Evolutionary conservation across 176 grass and related monocot species (phyloP).

Genomic region (Zizania latifolia): DNA sequence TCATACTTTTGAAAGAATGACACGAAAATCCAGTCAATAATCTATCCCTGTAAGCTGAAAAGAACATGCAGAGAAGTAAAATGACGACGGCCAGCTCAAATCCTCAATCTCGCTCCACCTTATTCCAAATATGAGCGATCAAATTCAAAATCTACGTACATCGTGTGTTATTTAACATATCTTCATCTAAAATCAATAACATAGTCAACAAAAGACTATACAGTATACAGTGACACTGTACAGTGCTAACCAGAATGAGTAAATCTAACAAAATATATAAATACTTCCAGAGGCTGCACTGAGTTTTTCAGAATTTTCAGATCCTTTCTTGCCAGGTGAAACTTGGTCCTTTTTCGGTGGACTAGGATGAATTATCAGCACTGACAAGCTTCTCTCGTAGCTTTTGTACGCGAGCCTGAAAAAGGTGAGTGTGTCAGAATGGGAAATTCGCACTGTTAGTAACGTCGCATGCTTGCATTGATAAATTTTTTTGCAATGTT

Average conservation of each 20-base stretch:
- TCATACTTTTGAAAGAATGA: too few relatives aligned
- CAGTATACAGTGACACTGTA: background rate
- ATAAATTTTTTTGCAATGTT: background rate
- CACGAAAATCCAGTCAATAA: too few relatives aligned
- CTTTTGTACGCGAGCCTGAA: conserved; percentile 60
- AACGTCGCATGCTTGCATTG: too few relatives aligned
- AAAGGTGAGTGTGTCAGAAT: conserved; percentile 24
- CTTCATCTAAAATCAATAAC: background rate
- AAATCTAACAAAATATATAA: background rate
- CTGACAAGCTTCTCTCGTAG: conserved; percentile 50
- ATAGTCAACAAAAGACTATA: background rate
- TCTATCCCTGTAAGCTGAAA: too few relatives aligned
- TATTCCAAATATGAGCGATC: conserved; percentile 3
- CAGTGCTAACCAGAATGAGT: conserved; percentile 11
- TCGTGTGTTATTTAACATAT: background rate
- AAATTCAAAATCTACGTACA: background rate
- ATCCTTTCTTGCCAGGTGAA: conserved; percentile 10
- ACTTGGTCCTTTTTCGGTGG: background rate
- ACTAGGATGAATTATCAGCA: conserved; percentile 25
- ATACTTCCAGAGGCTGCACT: conserved; percentile 1
- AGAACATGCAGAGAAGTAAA: too few relatives aligned
- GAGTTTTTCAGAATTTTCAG: background rate
- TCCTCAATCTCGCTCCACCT: background rate
- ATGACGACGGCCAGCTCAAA: too few relatives aligned
- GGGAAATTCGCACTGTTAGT: background rate